Conservation (phyloP, 148 eudicot species). For the Polygonum aviculare region DNA sequence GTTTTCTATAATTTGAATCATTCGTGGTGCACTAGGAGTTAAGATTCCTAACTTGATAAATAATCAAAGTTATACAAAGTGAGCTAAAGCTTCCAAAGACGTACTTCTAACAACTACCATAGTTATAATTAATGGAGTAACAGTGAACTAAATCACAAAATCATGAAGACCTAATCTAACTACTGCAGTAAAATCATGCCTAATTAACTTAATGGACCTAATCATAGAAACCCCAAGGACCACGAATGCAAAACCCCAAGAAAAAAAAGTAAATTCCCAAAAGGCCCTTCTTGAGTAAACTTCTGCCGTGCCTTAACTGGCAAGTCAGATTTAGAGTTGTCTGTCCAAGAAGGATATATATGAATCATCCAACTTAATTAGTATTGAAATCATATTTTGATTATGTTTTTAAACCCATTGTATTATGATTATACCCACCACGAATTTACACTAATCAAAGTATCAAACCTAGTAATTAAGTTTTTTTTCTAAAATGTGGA, state of each 20-base stretch:
- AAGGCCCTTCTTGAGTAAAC: not conserved
- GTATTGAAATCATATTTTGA: conserved; percentile 5
- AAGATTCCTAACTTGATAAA: not conserved
- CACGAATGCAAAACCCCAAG: not conserved
- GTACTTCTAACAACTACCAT: not conserved
- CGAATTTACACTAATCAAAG: not conserved
- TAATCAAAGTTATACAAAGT: not conserved
- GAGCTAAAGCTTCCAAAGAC: not conserved
- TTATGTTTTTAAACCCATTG: not conserved
- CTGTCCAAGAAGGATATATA: conserved; percentile 7
- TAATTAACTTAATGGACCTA: conserved; percentile 4
- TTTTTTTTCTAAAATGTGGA: not conserved
- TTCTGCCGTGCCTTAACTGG: not conserved
- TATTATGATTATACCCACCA: conserved; percentile 5
- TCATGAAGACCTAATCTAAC: conserved; percentile 10
- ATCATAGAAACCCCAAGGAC: conserved; percentile 8
- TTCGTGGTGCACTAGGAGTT: not conserved
- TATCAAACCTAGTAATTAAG: not conserved
- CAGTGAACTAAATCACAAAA: conserved; percentile 8
- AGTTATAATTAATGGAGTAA: not conserved
- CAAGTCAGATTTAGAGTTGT: not conserved
- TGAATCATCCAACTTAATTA: conserved; percentile 7
- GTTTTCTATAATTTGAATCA: no score
- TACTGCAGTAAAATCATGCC: conserved; percentile 2
- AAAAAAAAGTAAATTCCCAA: not conserved